Conservation (phyloP, 768 basidiomycete genomes). For the Lactifluus piperatus region DNA sequence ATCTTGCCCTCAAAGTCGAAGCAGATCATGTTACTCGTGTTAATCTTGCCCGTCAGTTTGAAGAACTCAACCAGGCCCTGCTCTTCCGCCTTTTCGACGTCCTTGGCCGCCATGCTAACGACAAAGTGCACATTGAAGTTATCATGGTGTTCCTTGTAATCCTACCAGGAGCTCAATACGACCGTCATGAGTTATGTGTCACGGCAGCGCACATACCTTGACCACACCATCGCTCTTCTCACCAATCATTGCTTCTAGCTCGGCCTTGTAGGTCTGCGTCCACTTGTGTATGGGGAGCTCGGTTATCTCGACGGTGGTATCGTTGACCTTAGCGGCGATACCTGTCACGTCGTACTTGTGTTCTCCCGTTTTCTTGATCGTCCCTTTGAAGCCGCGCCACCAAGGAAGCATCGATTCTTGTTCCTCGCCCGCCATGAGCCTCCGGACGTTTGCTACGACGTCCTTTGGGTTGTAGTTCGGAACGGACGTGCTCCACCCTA, state of each 20-base stretch:
- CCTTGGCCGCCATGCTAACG: conserved; percentile 69
- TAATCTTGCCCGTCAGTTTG: conserved; percentile 78
- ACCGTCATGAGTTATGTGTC: neutral
- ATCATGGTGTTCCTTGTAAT: conserved; percentile 96
- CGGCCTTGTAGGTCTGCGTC: conserved; percentile 90
- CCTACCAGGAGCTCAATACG: conserved; percentile 39
- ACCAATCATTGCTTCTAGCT: conserved; percentile 81
- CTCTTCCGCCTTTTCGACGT: conserved; percentile 78
- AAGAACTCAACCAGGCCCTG: conserved; percentile 89
- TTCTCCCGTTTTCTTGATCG: conserved; percentile 71
- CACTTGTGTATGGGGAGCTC: conserved; percentile 93
- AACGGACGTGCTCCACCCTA: conserved; percentile 91
- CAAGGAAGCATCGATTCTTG: conserved; percentile 84
- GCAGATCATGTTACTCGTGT: conserved; percentile 96
- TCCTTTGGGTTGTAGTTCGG: conserved; percentile 91
- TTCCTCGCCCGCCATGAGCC: conserved; percentile 81
- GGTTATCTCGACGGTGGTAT: conserved; percentile 88
- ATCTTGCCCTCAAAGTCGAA: conserved; percentile 97
- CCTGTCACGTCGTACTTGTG: conserved; percentile 84
- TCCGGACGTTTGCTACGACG: conserved; percentile 79
- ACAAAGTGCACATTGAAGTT: conserved; percentile 87
- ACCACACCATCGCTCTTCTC: conserved; percentile 75
- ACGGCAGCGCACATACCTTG: conserved; percentile 44
- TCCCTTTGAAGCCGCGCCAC: conserved; percentile 94
- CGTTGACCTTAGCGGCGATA: conserved; percentile 62